Evolutionary conservation across 139 green algal genomes (phyloP).

Genomic region (Trebouxia sp.): DNA sequence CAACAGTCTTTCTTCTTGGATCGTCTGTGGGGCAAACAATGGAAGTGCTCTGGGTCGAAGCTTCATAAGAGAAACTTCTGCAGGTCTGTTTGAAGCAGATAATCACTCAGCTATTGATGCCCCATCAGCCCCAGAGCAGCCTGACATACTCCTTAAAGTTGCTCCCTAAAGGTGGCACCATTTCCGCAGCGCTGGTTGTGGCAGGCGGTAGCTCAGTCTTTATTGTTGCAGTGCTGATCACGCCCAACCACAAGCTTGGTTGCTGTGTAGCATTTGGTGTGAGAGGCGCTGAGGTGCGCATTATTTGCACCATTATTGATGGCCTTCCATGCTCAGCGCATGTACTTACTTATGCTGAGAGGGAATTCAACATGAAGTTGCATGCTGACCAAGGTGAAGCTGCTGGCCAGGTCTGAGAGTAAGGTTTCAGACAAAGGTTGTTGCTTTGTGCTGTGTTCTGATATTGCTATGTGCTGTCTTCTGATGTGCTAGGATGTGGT

Average conservation of each 20-base stretch:
- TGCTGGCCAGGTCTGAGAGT: conserved; percentile 11
- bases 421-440: conserved; percentile 9
- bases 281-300: conserved; percentile 13
- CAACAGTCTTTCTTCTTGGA: conserved; percentile 16
- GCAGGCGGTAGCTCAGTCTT: conserved; percentile 9
- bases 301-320: conserved; percentile 23
- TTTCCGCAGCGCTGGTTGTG: conserved; percentile 6
- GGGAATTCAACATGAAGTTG: conserved; percentile 14
- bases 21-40: conserved; percentile 19
- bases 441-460: conserved; percentile 18
- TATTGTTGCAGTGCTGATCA: conserved; percentile 21
- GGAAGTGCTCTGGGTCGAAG: conserved; percentile 17
- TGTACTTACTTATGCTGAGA: conserved; percentile 11
- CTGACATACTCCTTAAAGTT: conserved; percentile 16
- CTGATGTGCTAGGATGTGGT: conserved; percentile 16
- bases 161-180: conserved; percentile 12
- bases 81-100: conserved; percentile 18
- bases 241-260: conserved; percentile 11
- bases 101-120: conserved; percentile 15
- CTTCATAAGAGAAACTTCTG: conserved; percentile 15
- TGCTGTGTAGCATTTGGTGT: conserved; percentile 14
- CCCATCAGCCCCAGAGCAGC: conserved; percentile 13
- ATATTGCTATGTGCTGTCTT: conserved; percentile 15
- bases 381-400: conserved; percentile 13
- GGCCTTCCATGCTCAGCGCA: conserved; percentile 8